A percentile compares a stretch with the other conserved stretches of the same genome.
Conservation (phyloP, 1,284 basidiomycete genomes). For the Ganoderma lingzhi region DNA sequence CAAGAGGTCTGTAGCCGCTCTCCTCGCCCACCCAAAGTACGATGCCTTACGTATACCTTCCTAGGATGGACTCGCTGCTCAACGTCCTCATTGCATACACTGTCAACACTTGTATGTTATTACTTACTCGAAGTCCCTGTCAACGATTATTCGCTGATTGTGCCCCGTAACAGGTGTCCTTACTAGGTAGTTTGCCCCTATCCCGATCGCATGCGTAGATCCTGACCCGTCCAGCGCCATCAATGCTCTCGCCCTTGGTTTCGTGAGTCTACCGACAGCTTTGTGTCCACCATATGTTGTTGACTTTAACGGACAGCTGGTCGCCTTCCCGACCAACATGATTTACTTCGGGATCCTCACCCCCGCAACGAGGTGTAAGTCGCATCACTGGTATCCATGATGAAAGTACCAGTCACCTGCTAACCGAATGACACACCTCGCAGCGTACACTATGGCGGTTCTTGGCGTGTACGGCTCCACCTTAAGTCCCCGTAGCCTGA, state of each 20-base stretch:
- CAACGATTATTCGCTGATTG: too few relatives aligned
- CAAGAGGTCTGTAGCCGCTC: not conserved
- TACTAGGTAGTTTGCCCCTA: not conserved
- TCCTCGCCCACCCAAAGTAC: not conserved
- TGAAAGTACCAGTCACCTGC: not conserved
- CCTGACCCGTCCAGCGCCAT: not conserved
- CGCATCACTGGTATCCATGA: not conserved
- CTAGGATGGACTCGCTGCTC: constrained; percentile 5
- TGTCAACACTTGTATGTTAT: constrained; percentile 6
- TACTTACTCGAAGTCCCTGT: not conserved
- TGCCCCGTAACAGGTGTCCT: not conserved
- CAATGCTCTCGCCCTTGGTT: constrained; percentile 1
- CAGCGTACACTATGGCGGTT: constrained; percentile 5
- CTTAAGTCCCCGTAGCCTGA: not conserved
- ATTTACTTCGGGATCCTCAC: constrained; percentile 10
- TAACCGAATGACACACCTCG: not conserved
- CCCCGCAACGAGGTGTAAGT: constrained; percentile 1
- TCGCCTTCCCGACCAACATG: constrained; percentile 9
- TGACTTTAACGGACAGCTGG: not conserved
- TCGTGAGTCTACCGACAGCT: not conserved
- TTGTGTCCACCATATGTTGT: not conserved
- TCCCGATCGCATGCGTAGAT: not conserved
- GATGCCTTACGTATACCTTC: not conserved
- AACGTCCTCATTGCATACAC: constrained; percentile 5
- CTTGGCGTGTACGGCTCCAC: not conserved